A percentile compares a stretch with the other conserved stretches of the same genome.
phyloP scores from a whole-genome alignment of 129 eudicot genomes.

The Chrysanthemum seticuspe region DNA sequence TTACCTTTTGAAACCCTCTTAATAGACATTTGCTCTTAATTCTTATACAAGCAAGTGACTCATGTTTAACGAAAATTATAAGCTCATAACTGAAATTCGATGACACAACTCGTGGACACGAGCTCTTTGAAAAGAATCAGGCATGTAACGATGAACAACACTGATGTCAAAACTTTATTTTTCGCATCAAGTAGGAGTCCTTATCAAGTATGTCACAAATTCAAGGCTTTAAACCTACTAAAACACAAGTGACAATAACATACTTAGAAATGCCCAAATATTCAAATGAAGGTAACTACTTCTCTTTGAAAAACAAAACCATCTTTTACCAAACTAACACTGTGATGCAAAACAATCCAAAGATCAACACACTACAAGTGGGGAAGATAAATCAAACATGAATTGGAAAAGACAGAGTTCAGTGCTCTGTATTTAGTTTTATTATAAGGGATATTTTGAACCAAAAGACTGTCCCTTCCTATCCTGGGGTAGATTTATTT shows the following conservation, averaged over 20 bases:
- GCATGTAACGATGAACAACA: background rate
- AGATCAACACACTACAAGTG: no score
- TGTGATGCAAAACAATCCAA: no score
- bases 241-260: background rate
- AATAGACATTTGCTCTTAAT: background rate
- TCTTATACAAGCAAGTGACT: no score
- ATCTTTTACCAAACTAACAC: slow-evolving; percentile 10
- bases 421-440: no score
- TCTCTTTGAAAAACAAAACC: slow-evolving; percentile 31
- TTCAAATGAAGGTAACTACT: slow-evolving; percentile 31
- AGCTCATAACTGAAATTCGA: background rate
- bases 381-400: no score
- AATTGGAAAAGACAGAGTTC: no score
- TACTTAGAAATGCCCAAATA: slow-evolving; percentile 18
- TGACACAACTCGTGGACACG: background rate
- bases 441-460: no score
- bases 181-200: slow-evolving; percentile 15
- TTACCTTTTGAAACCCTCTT: background rate
- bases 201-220: slow-evolving; percentile 28
- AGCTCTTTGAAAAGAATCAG: background rate
- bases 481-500: no score
- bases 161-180: background rate
- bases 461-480: no score
- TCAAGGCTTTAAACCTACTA: slow-evolving; percentile 32
- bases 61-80: slow-evolving; percentile 2